phyloP scores from a whole-genome alignment of 2,329 filamentous ascomycete genomes.

The Paecilomyces sp. region DNA sequence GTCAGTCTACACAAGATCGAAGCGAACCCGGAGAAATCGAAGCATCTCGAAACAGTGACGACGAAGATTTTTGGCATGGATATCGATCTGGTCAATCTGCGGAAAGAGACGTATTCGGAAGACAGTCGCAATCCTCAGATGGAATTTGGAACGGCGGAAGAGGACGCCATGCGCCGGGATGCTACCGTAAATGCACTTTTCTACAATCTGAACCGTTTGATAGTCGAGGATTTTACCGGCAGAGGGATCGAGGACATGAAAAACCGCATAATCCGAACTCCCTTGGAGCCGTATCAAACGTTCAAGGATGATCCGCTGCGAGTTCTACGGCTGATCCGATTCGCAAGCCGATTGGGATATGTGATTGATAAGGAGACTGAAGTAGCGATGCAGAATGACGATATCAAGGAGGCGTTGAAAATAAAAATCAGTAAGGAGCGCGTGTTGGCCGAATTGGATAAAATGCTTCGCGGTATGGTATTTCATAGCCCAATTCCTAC shows the following conservation, averaged over 20 bases:
- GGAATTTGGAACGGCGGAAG: constrained; percentile 85
- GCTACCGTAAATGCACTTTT: constrained; percentile 94
- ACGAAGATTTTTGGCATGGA: constrained; percentile 79
- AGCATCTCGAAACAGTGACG: constrained; percentile 88
- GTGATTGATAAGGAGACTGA: constrained; percentile 64
- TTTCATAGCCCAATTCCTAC: not conserved
- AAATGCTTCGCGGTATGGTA: constrained; percentile 68
- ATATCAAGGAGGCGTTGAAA: constrained; percentile 71
- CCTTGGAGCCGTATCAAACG: constrained; percentile 79
- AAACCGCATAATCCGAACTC: constrained; percentile 69
- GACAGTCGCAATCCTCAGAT: constrained; percentile 84
- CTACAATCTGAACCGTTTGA: constrained; percentile 76
- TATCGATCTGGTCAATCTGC: constrained; percentile 87
- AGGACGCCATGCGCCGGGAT: constrained; percentile 84
- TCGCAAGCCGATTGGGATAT: constrained; percentile 79
- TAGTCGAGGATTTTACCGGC: constrained; percentile 78
- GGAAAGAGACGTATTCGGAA: constrained; percentile 85
- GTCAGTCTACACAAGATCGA: constrained; percentile 80
- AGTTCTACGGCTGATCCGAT: constrained; percentile 78
- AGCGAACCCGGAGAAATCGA: constrained; percentile 91
- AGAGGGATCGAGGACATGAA: constrained; percentile 68
- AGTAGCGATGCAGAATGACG: constrained; percentile 65
- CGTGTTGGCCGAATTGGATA: constrained; percentile 79
- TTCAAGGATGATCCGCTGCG: constrained; percentile 91
- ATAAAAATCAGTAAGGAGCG: constrained; percentile 89